Evolutionary conservation across 305 asterid species (phyloP).

Genomic region (Fraxinus albicans): DNA sequence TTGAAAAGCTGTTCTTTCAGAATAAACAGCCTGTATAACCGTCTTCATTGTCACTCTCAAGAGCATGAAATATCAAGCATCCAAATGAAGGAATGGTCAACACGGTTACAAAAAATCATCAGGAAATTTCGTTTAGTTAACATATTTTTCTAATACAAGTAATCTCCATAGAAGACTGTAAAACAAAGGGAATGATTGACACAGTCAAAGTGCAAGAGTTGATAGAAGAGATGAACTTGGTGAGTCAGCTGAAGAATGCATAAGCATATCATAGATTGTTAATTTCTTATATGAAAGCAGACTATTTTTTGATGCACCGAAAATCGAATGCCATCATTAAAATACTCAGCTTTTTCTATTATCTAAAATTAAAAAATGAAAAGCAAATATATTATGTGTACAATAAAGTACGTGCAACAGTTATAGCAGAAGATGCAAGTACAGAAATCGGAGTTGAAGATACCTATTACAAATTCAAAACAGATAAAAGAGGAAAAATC

Average conservation of each 20-base stretch:
- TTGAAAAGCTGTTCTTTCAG: neutral
- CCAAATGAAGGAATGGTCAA: neutral
- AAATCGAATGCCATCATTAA: neutral
- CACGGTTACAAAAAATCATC: neutral
- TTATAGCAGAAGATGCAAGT: neutral
- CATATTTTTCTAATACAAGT: neutral
- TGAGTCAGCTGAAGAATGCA: neutral
- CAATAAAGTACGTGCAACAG: neutral
- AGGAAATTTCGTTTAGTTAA: neutral
- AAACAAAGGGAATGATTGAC: neutral
- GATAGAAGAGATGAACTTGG: neutral
- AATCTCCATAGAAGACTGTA: neutral
- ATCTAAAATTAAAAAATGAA: neutral
- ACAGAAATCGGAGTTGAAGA: neutral
- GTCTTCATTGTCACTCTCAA: neutral
- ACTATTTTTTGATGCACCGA: neutral
- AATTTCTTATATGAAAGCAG: neutral
- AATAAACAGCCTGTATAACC: neutral
- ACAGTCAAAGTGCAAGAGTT: neutral
- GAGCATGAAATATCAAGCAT: neutral
- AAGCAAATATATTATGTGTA: neutral
- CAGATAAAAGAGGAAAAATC: neutral
- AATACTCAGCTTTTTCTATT: neutral
- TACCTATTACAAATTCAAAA: neutral
- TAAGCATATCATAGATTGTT: neutral